Conservation (phyloP, 2,329 filamentous ascomycete genomes). For the Sporothrix brasiliensis region DNA sequence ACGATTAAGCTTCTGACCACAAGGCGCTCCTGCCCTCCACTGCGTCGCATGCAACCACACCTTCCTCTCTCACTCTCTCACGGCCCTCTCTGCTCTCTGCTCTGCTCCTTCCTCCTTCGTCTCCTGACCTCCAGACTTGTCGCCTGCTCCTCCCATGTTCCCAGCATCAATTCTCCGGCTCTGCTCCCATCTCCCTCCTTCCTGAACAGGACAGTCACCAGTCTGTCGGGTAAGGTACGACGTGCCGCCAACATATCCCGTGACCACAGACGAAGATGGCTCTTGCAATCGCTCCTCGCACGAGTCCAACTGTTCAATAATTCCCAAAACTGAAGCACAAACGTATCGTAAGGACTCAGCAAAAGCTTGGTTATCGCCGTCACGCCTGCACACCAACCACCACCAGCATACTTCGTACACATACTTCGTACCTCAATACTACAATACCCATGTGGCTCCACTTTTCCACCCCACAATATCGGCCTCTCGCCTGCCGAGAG, state of each 20-base stretch:
- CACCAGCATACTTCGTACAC: too few species aligned
- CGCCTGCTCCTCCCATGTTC: not conserved
- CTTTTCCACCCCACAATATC: slow-evolving; percentile 20
- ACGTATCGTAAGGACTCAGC: too few species aligned
- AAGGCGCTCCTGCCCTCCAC: not conserved
- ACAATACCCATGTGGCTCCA: not conserved
- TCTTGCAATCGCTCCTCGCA: not conserved
- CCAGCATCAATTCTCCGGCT: not conserved
- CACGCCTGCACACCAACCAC: not conserved
- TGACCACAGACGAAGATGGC: not conserved
- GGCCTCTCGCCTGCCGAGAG: slow-evolving; percentile 25
- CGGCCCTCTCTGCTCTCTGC: not conserved
- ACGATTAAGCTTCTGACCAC: slow-evolving; percentile 26
- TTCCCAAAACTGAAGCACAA: too few species aligned
- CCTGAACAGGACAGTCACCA: not conserved
- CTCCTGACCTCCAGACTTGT: not conserved
- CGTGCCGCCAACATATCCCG: not conserved
- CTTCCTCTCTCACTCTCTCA: slow-evolving; percentile 2
- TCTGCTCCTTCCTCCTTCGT: slow-evolving; percentile 21
- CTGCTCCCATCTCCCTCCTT: not conserved
- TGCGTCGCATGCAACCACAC: not conserved
- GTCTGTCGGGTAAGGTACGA: not conserved
- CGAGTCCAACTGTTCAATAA: not conserved
- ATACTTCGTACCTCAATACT: not conserved
- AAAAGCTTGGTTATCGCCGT: not conserved